These are phyloP conservation scores for Ploettnerulaceae sp. DNA, from an alignment of 2,329 filamentous ascomycete genomes.

Conservation along the genomic window DNA sequence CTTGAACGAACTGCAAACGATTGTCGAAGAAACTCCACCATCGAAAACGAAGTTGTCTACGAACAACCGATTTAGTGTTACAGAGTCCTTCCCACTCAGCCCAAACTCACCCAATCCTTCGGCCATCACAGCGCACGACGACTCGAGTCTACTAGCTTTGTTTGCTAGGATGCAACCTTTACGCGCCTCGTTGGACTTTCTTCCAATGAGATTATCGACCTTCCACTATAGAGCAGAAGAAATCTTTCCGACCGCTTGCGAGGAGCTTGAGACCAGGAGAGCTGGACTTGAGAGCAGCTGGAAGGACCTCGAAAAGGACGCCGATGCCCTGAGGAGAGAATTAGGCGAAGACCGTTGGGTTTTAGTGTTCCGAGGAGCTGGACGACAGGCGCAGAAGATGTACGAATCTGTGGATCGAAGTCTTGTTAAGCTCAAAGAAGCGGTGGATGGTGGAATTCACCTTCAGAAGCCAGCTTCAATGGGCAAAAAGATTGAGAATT, in stretches of 20 bases:
- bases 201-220: slow-evolving; percentile 87
- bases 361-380: slow-evolving; percentile 88
- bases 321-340: slow-evolving; percentile 82
- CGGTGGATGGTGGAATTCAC: slow-evolving; percentile 69
- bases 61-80: slow-evolving; percentile 65
- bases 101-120: slow-evolving; percentile 57
- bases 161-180: slow-evolving; percentile 96
- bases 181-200: slow-evolving; percentile 85
- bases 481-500: slow-evolving; percentile 82
- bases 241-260: slow-evolving; percentile 84
- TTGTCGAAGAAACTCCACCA: slow-evolving; percentile 79
- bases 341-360: slow-evolving; percentile 95
- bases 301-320: slow-evolving; percentile 83
- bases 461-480: slow-evolving; percentile 65
- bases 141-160: slow-evolving; percentile 80
- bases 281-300: slow-evolving; percentile 76
- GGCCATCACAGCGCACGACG: slow-evolving; percentile 60
- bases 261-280: slow-evolving; percentile 76
- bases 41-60: slow-evolving; percentile 46
- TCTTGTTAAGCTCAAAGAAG: slow-evolving; percentile 74
- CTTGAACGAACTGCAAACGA: slow-evolving; percentile 85
- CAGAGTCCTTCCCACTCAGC: slow-evolving; percentile 57
- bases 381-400: slow-evolving; percentile 91
- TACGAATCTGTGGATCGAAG: slow-evolving; percentile 91
- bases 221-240: slow-evolving; percentile 74